Conservation (phyloP, 495 filamentous ascomycete species). For the Bacidia rubella region DNA sequence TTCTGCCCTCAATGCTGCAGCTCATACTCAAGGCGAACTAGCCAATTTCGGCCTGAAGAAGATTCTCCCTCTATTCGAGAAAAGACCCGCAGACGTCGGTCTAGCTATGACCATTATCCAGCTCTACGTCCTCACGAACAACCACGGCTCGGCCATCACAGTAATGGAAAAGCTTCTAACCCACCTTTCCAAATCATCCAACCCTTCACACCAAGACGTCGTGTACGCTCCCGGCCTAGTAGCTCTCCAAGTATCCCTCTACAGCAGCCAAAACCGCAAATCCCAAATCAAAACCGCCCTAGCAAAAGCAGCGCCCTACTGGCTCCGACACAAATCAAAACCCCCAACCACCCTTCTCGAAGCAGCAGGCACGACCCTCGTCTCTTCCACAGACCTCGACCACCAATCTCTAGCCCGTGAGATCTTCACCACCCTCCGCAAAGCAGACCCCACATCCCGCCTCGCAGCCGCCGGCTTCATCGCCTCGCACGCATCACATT, state of each 20-base stretch:
- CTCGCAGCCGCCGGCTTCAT: slow-evolving; percentile 66
- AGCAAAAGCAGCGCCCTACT: slow-evolving; percentile 70
- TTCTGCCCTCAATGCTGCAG: slow-evolving; percentile 71
- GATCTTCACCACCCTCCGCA: slow-evolving; percentile 56
- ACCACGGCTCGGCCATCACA: slow-evolving; percentile 60
- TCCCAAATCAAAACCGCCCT: slow-evolving; percentile 56
- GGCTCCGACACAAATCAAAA: slow-evolving; percentile 47
- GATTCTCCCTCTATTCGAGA: slow-evolving; percentile 60
- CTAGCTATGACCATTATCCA: slow-evolving; percentile 73
- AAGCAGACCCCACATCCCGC: slow-evolving; percentile 47
- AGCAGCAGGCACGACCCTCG: slow-evolving; percentile 65
- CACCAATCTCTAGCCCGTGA: slow-evolving; percentile 57
- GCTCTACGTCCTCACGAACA: slow-evolving; percentile 62
- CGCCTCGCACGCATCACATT: slow-evolving; percentile 59
- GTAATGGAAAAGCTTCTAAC: slow-evolving; percentile 63
- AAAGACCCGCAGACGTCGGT: slow-evolving; percentile 69
- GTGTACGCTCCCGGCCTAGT: slow-evolving; percentile 80
- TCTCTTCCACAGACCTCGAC: slow-evolving; percentile 52
- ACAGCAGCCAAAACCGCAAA: slow-evolving; percentile 65
- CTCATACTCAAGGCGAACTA: slow-evolving; percentile 47
- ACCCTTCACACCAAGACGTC: slow-evolving; percentile 39
- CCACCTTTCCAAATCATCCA: slow-evolving; percentile 46
- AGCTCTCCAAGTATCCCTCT: slow-evolving; percentile 69
- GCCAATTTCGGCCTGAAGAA: slow-evolving; percentile 58
- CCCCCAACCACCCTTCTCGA: slow-evolving; percentile 49